A percentile compares a stretch with the other conserved stretches of the same genome.
These are phyloP conservation scores for Globisporangium middletonii DNA, from an alignment of 352 stramenopile species.

Conservation along the genomic window DNA sequence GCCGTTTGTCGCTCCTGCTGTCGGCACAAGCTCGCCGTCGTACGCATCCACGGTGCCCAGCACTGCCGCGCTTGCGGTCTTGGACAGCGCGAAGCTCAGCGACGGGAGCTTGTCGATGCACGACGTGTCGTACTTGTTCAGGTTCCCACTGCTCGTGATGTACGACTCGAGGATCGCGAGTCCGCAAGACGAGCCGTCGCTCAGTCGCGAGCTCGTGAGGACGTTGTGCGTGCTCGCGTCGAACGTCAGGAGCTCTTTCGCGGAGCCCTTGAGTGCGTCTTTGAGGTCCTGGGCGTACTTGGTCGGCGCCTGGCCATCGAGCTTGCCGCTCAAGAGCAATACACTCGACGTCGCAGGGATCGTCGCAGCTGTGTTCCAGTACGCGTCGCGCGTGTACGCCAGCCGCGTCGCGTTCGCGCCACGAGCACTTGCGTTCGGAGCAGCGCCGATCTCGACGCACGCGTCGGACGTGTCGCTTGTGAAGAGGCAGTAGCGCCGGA, in stretches of 20 bases:
- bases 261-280: slow-evolving; percentile 22
- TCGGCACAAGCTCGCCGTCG: slow-evolving; percentile 23
- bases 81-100: slow-evolving; percentile 29
- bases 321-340: slow-evolving; percentile 40
- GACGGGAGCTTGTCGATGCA: slow-evolving; percentile 35
- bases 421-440: not conserved
- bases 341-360: slow-evolving; percentile 36
- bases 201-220: slow-evolving; percentile 22
- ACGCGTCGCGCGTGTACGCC: slow-evolving; percentile 26
- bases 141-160: slow-evolving; percentile 30
- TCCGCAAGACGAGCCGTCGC: slow-evolving; percentile 35
- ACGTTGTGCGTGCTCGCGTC: slow-evolving; percentile 35
- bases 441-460: slow-evolving; percentile 22
- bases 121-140: slow-evolving; percentile 44
- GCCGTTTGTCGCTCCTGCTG: slow-evolving; percentile 2
- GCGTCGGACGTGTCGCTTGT: slow-evolving; percentile 29
- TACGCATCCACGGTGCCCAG: slow-evolving; percentile 45
- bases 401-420: slow-evolving; percentile 15
- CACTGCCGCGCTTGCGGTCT: slow-evolving; percentile 24
- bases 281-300: slow-evolving; percentile 40
- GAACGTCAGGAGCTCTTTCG: slow-evolving; percentile 46
- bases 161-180: slow-evolving; percentile 58
- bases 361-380: slow-evolving; percentile 23
- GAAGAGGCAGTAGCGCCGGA: slow-evolving; percentile 61
- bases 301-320: slow-evolving; percentile 37